Percentiles rank a stretch among this genome's conserved stretches.
phyloP scores from a whole-genome alignment of 305 asterid species.

The Coffea humblotiana region DNA sequence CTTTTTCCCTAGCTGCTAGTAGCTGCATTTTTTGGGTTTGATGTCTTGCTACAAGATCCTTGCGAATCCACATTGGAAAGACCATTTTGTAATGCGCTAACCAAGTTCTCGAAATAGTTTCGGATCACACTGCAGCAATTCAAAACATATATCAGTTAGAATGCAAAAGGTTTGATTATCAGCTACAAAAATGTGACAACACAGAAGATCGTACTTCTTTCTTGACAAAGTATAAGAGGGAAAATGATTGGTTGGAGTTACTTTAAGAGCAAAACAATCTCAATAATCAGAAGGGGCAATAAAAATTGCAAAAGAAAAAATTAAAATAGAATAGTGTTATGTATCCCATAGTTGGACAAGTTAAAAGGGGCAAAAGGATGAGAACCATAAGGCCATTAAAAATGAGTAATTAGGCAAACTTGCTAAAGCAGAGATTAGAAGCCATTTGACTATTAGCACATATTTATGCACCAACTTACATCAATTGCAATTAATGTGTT shows the following conservation, averaged over 20 bases:
- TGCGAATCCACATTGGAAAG: constrained; percentile 85
- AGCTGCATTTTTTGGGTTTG: constrained; percentile 44
- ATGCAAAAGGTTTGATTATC: not conserved
- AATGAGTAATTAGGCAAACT: not conserved
- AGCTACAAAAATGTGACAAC: not conserved
- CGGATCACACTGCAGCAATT: constrained; percentile 66
- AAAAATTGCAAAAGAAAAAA: not conserved
- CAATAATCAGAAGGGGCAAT: not conserved
- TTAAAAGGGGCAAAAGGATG: not conserved
- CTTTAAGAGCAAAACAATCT: not conserved
- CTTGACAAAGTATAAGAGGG: not conserved
- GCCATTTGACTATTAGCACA: not conserved
- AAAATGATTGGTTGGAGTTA: not conserved
- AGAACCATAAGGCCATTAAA: not conserved
- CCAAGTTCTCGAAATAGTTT: constrained; percentile 84
- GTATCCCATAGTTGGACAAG: no score
- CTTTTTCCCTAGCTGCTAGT: constrained; percentile 74
- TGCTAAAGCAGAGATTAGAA: not conserved
- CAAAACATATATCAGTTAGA: not conserved
- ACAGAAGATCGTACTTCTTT: not conserved
- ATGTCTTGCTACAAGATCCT: constrained; percentile 42
- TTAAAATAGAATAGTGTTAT: not conserved
- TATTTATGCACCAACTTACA: not conserved
- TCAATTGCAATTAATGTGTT: not conserved
- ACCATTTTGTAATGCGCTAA: constrained; percentile 78